Base-by-base conservation (phyloP, 2,329 filamentous ascomycete species). In the Talaromyces sp. region DNA sequence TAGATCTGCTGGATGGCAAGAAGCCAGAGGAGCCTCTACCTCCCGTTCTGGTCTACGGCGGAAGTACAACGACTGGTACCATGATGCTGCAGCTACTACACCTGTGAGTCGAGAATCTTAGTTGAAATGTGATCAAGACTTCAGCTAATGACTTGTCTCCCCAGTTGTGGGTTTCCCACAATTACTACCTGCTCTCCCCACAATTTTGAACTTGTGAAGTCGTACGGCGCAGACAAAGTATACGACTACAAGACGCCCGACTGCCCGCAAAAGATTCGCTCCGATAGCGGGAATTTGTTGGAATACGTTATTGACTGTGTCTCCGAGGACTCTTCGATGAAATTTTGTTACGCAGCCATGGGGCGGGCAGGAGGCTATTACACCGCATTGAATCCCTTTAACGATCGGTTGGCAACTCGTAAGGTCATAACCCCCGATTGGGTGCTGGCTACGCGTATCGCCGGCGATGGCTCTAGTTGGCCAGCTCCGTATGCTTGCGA, bases 41-140 rank as follows among this genome's bases (percentile, higher is more conserved):
- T 24, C 66, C n/a, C 50, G 73, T 85, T 0, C 70, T 85, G 2
- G 78, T 85, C 2, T 78, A 77, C 57, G 83, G 82, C 1, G 84
- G 82, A 2, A 74, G 73, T 39, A 81, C 81, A 1, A 72, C 81
- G 0, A 78, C 74, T 1, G 83, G 82, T 0, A 80, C 79, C 1
- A 70, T 77, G 63, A 81, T 79, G 0, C 76, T 83, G 4, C 83
- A 85, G 68, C 59, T 83, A n/a, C 69, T 81, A 14, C 76, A 72
- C 39, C 61, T 74, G 71, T 78, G 65, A 68, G 70, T 69, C 14
- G 50, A 33, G n/a, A 9, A 3, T 56, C 33, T 56, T 54, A 1
- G 16, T 22, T 56, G 27, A 35, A 35, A 19, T 6, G 16, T 14
- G 27, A 10, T 22, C 27, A n/a, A 3, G 13, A 56, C 10, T 11